Conservation (phyloP, 2,329 filamentous ascomycete species). For the Fusarium secorum region DNA sequence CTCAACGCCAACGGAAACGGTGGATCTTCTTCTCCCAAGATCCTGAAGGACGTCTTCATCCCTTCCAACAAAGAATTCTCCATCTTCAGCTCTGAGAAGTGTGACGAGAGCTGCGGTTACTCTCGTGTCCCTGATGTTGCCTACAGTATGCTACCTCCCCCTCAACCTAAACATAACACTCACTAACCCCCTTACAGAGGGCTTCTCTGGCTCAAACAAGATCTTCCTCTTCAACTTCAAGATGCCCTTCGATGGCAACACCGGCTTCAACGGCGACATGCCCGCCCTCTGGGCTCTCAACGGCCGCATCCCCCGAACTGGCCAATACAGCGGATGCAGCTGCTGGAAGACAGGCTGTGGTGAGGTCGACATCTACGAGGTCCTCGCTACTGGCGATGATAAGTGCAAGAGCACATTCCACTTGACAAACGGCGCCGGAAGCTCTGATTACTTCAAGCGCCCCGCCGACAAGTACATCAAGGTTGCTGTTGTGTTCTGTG, state of each 20-base stretch:
- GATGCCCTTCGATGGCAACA: slow-evolving; percentile 70
- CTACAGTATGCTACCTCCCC: slow-evolving; percentile 49
- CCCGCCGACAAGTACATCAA: slow-evolving; percentile 68
- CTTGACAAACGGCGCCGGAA: slow-evolving; percentile 67
- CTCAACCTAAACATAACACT: not conserved
- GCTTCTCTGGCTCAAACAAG: slow-evolving; percentile 74
- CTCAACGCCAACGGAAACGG: slow-evolving; percentile 52
- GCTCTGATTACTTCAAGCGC: slow-evolving; percentile 75
- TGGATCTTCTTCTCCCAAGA: slow-evolving; percentile 50
- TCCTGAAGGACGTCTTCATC: slow-evolving; percentile 51
- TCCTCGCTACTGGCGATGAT: slow-evolving; percentile 69
- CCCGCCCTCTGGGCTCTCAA: slow-evolving; percentile 81
- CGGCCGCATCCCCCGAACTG: slow-evolving; percentile 72
- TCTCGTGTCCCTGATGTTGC: slow-evolving; percentile 53
- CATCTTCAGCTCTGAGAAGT: slow-evolving; percentile 56
- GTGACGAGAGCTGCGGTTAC: slow-evolving; percentile 54
- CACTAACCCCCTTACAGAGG: slow-evolving; percentile 57
- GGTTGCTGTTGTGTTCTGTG: slow-evolving; percentile 69
- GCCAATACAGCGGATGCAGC: slow-evolving; percentile 75
- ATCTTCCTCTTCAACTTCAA: slow-evolving; percentile 77
- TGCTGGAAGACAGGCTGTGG: slow-evolving; percentile 76
- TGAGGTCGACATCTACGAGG: slow-evolving; percentile 79
- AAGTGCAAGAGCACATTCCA: slow-evolving; percentile 77
- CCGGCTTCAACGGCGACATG: slow-evolving; percentile 68
- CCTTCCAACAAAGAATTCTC: slow-evolving; percentile 56